Base-by-base conservation (phyloP, 2,329 filamentous ascomycete genomes). In the Lojkania enalia region DNA sequence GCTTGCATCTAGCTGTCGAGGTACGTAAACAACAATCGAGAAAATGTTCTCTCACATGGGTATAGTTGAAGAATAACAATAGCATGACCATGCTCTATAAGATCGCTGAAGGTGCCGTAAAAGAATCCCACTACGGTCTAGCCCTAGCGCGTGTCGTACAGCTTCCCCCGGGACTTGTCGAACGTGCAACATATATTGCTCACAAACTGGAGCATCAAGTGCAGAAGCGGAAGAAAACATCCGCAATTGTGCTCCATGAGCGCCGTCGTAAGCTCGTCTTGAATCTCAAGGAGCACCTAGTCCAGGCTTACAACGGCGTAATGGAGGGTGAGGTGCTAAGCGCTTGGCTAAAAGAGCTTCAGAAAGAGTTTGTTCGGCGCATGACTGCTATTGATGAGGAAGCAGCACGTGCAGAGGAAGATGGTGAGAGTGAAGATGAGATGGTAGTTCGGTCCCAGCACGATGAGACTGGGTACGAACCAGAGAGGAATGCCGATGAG, bases 11-110 rank as follows among this genome's bases (percentile, higher is more conserved):
- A 2, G 79, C 83, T 0, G 87, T 91, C 0, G 79, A 90, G 31
- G 82, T 84, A 35, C 75, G 75, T 0, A 61, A 9, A 20, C 12
- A 16, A 3, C 12, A n/a, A 9, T 42, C 21, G 20, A 16, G 20
- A 11, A 16, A 23, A 29, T 5, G 14, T n/a, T 19, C 35, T 6
- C 21, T 45, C 35, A 57, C 37, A 44, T 13, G 27, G 18, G 9
- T 18, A 3, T 19, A 67, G 64, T 64, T 67, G 37, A 67, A 72
- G 0, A 71, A 79, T 2, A 73, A 77, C 2, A 76, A 82, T 1
- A 82, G 80, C 25, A 87, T 96, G 72, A 88, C 80, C 0, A 96
- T 97, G 90, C 75, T 94, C 0, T 97, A 97, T 71, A 91, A 85
- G 52, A 80, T 96, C 27, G 77, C 81, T 0, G 79, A 86, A 12